Evolutionary conservation across 139 green algal genomes (phyloP).

Genomic region (Volvox africanus): DNA sequence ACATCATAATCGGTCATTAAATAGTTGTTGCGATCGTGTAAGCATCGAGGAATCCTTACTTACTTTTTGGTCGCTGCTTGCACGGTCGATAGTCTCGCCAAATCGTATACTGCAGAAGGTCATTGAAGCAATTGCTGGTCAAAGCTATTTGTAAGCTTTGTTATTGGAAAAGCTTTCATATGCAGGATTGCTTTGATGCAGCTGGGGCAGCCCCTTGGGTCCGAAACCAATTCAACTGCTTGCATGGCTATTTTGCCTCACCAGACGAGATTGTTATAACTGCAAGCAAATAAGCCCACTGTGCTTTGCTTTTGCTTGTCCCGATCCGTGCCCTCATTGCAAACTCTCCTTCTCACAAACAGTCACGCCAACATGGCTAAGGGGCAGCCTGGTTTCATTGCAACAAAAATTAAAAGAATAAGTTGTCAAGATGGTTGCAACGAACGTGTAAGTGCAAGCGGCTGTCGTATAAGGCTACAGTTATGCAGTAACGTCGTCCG

Average conservation of each 20-base stretch:
- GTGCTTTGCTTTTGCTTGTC: background rate
- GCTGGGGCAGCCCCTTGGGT: no score
- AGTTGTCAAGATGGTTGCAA: background rate
- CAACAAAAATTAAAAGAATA: background rate
- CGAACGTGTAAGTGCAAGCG: background rate
- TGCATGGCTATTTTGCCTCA: background rate
- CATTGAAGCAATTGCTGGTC: no score
- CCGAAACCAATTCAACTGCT: no score
- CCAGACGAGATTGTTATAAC: background rate
- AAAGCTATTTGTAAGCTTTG: no score
- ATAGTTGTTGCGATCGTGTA: no score
- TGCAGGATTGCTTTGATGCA: no score
- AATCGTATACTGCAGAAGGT: background rate
- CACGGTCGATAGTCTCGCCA: background rate
- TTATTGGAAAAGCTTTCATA: no score
- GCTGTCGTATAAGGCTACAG: background rate
- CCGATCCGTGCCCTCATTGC: background rate
- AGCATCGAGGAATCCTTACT: background rate
- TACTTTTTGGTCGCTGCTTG: background rate
- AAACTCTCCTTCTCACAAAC: background rate
- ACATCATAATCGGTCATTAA: no score
- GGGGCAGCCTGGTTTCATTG: no score
- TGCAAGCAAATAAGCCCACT: background rate
- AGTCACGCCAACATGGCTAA: no score
- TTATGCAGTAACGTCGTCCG: background rate